Evolutionary conservation across 495 filamentous ascomycete genomes (phyloP).

Genomic region (Penicillium tannophilum): DNA sequence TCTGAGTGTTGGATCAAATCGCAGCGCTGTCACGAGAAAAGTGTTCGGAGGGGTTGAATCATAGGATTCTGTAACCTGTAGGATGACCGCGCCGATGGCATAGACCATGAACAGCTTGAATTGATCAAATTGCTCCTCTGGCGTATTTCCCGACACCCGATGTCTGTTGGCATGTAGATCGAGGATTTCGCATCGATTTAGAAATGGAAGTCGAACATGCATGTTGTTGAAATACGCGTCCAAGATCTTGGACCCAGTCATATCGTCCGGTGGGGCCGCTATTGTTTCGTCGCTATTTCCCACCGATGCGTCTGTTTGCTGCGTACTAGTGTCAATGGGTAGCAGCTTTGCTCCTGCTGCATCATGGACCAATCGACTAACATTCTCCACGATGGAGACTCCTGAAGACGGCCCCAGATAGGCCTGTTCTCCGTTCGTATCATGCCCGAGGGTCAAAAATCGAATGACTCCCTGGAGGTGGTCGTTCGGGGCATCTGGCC

Average conservation of each 20-base stretch:
- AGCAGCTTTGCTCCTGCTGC: constrained; percentile 38
- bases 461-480: constrained; percentile 13
- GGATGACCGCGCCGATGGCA: constrained; percentile 40
- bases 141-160: constrained; percentile 17
- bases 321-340: constrained; percentile 28
- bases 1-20: constrained; percentile 33
- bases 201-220: constrained; percentile 42
- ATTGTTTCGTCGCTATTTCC: constrained; percentile 14
- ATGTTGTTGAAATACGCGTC: constrained; percentile 43
- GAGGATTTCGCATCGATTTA: constrained; percentile 38
- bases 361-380: constrained; percentile 39
- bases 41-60: constrained; percentile 20
- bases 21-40: constrained; percentile 31
- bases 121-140: constrained; percentile 32
- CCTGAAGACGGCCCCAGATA: constrained; percentile 45
- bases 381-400: constrained; percentile 36
- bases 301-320: constrained; percentile 8
- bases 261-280: constrained; percentile 37
- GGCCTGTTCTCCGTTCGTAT: constrained; percentile 20
- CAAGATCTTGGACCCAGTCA: constrained; percentile 33
- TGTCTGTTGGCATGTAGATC: constrained; percentile 34
- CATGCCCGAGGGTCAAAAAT: constrained; percentile 37
- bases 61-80: constrained; percentile 41
- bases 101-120: constrained; percentile 51
- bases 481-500: not conserved